These are phyloP conservation scores for Ilyonectria robusta DNA, from an alignment of 2,329 filamentous ascomycete genomes.

Conservation along the genomic window DNA sequence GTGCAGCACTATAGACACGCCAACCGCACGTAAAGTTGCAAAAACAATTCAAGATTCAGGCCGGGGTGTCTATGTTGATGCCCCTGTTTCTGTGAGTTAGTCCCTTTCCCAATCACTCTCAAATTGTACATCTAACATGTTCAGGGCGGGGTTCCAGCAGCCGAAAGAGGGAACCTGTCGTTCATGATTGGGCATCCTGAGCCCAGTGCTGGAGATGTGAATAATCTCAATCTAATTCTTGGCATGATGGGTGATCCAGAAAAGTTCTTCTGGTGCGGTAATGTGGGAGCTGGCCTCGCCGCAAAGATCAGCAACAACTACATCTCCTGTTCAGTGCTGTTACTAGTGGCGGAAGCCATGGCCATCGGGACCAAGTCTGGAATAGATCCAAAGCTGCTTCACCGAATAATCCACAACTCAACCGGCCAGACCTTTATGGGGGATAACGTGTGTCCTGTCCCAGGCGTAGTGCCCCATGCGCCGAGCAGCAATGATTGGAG, in stretches of 20 bases:
- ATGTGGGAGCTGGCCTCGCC: constrained; percentile 5
- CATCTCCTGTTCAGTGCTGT: constrained; percentile 10
- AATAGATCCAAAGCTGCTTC: constrained; percentile 12
- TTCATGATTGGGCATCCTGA: constrained; percentile 15
- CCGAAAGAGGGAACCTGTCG: background rate
- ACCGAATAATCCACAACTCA: constrained; percentile 30
- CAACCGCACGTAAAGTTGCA: constrained; percentile 8
- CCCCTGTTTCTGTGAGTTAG: constrained; percentile 6
- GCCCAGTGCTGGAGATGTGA: background rate
- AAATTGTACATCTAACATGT: background rate
- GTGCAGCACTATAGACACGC: constrained; percentile 28
- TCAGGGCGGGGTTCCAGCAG: background rate
- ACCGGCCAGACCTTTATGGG: constrained; percentile 28
- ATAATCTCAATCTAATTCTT: background rate
- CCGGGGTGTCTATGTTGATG: constrained; percentile 14
- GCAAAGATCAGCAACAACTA: constrained; percentile 25
- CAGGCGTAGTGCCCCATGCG: constrained; percentile 11
- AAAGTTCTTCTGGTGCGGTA: constrained; percentile 20
- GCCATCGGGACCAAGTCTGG: constrained; percentile 19
- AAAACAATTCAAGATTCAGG: background rate
- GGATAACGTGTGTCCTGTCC: constrained; percentile 14
- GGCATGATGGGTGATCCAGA: constrained; percentile 16
- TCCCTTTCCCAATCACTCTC: background rate
- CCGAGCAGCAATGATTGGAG: constrained; percentile 18
- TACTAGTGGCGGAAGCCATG: constrained; percentile 20